Percentiles rank a stretch among this genome's conserved stretches.
Evolutionary conservation across 345 rosid genomes (phyloP).

Genomic region (Eutrema yunnanense): DNA sequence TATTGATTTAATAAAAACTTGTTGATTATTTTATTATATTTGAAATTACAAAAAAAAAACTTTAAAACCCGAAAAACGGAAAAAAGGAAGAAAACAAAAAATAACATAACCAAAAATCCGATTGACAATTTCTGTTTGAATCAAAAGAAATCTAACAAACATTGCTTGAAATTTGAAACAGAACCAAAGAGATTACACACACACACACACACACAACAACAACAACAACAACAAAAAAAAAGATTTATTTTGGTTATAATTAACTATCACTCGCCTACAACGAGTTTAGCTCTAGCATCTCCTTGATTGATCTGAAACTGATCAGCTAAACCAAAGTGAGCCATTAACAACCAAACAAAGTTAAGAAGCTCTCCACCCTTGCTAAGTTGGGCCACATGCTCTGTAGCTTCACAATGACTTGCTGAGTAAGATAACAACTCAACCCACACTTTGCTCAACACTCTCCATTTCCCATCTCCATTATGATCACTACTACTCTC

Average conservation of each 20-base stretch:
- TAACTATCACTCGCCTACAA: constrained; percentile 25
- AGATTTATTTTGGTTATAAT: not conserved
- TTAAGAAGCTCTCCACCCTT: constrained; percentile 38
- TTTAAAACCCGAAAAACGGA: not conserved
- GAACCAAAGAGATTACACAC: not conserved
- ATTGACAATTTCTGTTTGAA: not conserved
- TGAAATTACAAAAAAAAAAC: too few species aligned
- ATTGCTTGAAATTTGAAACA: not conserved
- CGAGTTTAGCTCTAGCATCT: constrained; percentile 46
- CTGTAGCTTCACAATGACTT: constrained; percentile 27
- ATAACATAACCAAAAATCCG: not conserved
- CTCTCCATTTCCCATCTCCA: constrained; percentile 30
- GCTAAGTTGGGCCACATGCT: constrained; percentile 29
- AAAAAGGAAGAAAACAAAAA: not conserved
- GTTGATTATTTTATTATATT: too few species aligned
- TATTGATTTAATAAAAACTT: too few species aligned
- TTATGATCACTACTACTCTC: too few species aligned
- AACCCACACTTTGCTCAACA: constrained; percentile 38
- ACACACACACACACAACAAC: not conserved
- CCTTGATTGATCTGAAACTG: constrained; percentile 53
- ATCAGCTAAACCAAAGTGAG: constrained; percentile 36
- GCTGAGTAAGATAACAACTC: constrained; percentile 38
- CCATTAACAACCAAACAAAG: constrained; percentile 39
- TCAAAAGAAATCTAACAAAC: not conserved
- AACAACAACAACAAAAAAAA: not conserved